Conservation (phyloP, 305 asterid species). For the Fraxinus paxiana region DNA sequence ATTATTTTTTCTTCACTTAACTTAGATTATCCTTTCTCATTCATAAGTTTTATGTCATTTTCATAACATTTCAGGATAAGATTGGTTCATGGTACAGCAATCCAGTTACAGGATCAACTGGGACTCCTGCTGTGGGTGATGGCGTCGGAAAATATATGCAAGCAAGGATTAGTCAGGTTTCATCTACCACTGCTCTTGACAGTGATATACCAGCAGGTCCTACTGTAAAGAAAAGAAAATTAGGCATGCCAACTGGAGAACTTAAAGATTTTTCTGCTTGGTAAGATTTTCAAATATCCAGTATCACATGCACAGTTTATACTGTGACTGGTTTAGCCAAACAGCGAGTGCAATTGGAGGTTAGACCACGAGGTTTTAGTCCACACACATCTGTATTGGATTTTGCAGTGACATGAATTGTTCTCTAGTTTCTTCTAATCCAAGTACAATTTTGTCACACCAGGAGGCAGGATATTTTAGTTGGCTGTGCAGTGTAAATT, state of each 20-base stretch:
- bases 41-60: neutral
- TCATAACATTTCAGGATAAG: conserved; percentile 59
- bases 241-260: conserved; percentile 42
- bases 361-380: neutral
- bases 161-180: conserved; percentile 37
- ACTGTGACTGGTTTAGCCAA: neutral
- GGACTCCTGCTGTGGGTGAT: conserved; percentile 49
- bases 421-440: neutral
- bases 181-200: conserved; percentile 35
- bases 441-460: neutral
- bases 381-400: neutral
- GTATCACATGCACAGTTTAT: neutral
- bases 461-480: neutral
- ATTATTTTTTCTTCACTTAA: neutral
- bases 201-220: conserved; percentile 40
- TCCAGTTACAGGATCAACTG: conserved; percentile 53
- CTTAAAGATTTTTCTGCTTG: conserved; percentile 77
- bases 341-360: neutral
- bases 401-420: neutral
- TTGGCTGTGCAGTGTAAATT: conserved; percentile 11
- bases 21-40: neutral
- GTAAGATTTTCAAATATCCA: conserved; percentile 34
- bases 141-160: conserved; percentile 86
- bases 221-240: conserved; percentile 68
- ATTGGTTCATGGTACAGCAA: conserved; percentile 95